phyloP scores from a whole-genome alignment of 2,329 filamentous ascomycete species.

The Hortaea werneckii region DNA sequence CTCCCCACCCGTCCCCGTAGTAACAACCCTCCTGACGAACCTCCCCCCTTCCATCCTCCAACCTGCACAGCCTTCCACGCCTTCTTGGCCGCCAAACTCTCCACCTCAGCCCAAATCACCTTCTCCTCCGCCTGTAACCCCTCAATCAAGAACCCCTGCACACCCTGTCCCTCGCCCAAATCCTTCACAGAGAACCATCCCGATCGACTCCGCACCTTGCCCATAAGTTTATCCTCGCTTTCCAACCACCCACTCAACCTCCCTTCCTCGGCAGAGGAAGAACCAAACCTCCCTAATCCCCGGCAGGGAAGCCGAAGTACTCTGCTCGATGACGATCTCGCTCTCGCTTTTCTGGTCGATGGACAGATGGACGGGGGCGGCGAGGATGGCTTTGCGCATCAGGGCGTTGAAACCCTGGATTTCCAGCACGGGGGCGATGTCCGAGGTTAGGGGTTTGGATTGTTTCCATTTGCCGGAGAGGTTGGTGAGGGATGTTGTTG shows the following conservation, averaged over 20 bases:
- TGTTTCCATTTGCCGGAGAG: background rate
- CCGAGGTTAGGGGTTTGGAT: background rate
- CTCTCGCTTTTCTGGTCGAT: background rate
- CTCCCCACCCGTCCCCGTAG: background rate
- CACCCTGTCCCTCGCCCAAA: background rate
- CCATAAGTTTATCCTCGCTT: background rate
- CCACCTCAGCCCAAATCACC: background rate
- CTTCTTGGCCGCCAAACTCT: background rate
- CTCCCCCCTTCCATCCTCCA: background rate
- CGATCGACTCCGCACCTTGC: background rate
- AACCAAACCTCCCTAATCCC: background rate
- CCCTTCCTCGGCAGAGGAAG: too few species aligned
- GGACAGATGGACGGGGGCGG: background rate
- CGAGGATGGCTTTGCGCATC: background rate
- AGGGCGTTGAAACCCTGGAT: background rate
- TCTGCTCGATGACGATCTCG: background rate
- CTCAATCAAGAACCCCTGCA: background rate
- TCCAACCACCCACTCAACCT: background rate
- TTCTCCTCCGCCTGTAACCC: background rate
- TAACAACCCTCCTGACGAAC: background rate
- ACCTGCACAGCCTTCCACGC: background rate
- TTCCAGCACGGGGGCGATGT: background rate
- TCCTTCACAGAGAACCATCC: background rate
- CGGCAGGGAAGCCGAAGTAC: background rate
- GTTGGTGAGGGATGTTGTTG: background rate